phyloP scores from a whole-genome alignment of 345 rosid genomes.

The Brassica nigra region DNA sequence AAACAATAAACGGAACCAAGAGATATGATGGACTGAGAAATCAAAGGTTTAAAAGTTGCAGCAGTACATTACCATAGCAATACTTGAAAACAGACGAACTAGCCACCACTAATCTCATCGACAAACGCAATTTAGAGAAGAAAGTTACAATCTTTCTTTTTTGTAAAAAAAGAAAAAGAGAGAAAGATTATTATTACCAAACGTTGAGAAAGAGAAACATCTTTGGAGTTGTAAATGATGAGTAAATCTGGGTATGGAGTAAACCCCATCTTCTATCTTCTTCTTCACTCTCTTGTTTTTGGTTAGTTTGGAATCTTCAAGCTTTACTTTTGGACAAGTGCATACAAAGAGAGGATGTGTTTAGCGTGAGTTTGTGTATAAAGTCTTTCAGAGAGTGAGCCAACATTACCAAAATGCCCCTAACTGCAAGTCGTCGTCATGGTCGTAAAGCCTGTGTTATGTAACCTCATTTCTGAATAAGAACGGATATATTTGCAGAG shows the following conservation, averaged over 20 bases:
- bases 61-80: neutral
- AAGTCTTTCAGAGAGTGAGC: neutral
- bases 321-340: neutral
- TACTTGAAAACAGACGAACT: neutral
- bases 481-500: neutral
- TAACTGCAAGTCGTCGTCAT: neutral
- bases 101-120: neutral
- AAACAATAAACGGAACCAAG: neutral
- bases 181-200: conserved; percentile 1
- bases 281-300: neutral
- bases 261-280: conserved; percentile 18
- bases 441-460: neutral
- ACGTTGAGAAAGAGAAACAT: conserved; percentile 13
- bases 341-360: neutral
- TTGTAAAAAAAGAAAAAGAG: neutral
- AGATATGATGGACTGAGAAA: no score
- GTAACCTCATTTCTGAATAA: neutral
- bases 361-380: conserved; percentile 1
- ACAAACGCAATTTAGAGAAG: neutral
- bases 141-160: neutral
- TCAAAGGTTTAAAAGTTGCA: neutral
- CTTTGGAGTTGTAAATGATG: conserved; percentile 1
- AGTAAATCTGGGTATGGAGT: conserved; percentile 28
- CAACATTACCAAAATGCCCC: neutral
- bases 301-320: neutral